phyloP scores from a whole-genome alignment of 2,329 filamentous ascomycete species.

The Cadophora sp. region DNA sequence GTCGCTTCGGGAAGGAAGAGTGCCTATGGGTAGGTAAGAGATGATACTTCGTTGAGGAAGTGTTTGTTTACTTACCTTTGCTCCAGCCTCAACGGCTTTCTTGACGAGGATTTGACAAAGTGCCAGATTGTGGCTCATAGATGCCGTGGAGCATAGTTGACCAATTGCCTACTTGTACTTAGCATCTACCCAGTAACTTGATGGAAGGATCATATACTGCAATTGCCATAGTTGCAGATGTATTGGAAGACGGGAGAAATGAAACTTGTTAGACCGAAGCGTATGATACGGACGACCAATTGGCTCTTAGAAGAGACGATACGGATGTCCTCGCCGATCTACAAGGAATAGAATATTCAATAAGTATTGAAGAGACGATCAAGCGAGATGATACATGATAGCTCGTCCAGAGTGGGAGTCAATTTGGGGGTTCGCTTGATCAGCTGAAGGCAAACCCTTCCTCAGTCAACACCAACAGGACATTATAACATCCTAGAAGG shows the following conservation, averaged over 20 bases:
- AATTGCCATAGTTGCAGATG: constrained; percentile 38
- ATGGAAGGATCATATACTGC: constrained; percentile 35
- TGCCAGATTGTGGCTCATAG: constrained; percentile 77
- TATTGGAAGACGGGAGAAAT: not conserved
- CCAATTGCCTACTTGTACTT: constrained; percentile 72
- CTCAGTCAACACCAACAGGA: not conserved
- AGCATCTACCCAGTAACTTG: constrained; percentile 14
- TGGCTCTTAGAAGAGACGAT: not conserved
- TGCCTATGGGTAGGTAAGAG: constrained; percentile 53
- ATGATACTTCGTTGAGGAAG: not conserved
- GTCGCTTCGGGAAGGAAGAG: constrained; percentile 89
- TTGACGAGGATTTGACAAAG: constrained; percentile 76
- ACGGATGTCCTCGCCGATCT: not conserved
- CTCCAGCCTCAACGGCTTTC: constrained; percentile 77
- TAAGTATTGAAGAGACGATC: no score
- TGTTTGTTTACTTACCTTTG: constrained; percentile 65
- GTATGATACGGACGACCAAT: not conserved
- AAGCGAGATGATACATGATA: no score
- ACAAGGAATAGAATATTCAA: not conserved
- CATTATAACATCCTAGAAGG: not conserved
- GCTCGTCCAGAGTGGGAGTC: constrained; percentile 2
- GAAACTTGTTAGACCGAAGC: no score
- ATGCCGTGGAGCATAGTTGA: constrained; percentile 86
- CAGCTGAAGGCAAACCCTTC: not conserved
- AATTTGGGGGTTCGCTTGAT: not conserved